phyloP scores from a whole-genome alignment of 2,329 filamentous ascomycete species.

The Penicillium sp. region DNA sequence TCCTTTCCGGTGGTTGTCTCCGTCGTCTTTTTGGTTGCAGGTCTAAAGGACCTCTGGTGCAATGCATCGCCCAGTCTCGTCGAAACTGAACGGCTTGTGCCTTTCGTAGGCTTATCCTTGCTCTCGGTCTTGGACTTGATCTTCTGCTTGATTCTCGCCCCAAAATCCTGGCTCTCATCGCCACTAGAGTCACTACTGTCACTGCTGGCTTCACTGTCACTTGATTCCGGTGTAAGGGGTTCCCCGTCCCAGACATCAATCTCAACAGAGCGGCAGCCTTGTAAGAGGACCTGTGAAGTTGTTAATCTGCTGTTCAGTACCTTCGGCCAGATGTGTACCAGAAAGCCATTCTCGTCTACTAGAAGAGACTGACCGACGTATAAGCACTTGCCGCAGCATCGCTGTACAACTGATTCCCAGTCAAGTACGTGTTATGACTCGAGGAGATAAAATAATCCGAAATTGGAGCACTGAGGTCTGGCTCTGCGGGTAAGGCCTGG shows the following conservation, averaged over 20 bases:
- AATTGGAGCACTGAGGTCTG: conserved; percentile 66
- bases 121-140: conserved; percentile 2
- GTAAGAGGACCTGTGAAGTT: conserved; percentile 60
- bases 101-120: conserved; percentile 14
- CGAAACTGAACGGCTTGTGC: conserved; percentile 14
- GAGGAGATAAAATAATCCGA: conserved; percentile 93
- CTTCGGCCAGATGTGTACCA: too few relatives aligned
- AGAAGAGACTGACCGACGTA: conserved; percentile 58
- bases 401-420: conserved; percentile 80
- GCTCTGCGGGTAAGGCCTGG: conserved; percentile 38
- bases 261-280: conserved; percentile 85
- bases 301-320: not conserved
- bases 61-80: conserved; percentile 24
- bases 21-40: not conserved
- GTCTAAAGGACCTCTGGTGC: conserved; percentile 19
- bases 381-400: conserved; percentile 76
- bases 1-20: not conserved
- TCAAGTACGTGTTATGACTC: conserved; percentile 91
- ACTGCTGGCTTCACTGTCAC: conserved; percentile 34
- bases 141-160: conserved; percentile 21
- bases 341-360: not conserved
- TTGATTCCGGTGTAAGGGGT: conserved; percentile 37
- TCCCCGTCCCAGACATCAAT: conserved; percentile 91
- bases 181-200: conserved; percentile 28
- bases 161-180: conserved; percentile 15